Conservation (phyloP, 768 basidiomycete species). For the Daedaleopsis sinensis region DNA sequence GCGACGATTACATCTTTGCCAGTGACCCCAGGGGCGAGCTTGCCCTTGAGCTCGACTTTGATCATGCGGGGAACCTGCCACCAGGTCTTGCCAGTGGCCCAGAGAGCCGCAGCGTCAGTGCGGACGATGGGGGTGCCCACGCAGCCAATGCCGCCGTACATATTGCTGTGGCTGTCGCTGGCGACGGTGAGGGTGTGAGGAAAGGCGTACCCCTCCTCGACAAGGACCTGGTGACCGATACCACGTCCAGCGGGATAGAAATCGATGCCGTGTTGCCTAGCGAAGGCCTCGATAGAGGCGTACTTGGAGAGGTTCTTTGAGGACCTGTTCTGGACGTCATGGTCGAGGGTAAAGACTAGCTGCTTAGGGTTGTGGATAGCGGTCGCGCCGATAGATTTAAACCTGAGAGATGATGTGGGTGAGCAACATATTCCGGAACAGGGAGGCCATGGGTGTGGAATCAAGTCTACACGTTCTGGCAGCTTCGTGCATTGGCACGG, state of each 20-base stretch:
- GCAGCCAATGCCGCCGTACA: conserved; percentile 98
- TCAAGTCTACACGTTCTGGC: too few relatives aligned
- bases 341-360: conserved; percentile 95
- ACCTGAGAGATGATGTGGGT: conserved; percentile 49
- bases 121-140: conserved; percentile 97
- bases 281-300: conserved; percentile 88
- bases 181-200: conserved; percentile 95
- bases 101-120: conserved; percentile 92
- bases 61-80: conserved; percentile 99
- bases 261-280: conserved; percentile 81
- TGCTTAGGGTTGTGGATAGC: conserved; percentile 79
- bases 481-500: too few relatives aligned
- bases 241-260: conserved; percentile 98
- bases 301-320: conserved; percentile 92
- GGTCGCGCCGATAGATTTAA: conserved; percentile 92
- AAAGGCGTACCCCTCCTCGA: conserved; percentile 99
- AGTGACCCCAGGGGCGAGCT: conserved; percentile 84
- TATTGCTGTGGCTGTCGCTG: conserved; percentile 96
- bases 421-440: background rate
- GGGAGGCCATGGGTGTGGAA: background rate
- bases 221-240: conserved; percentile 96
- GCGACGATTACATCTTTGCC: conserved; percentile 99
- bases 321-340: conserved; percentile 96
- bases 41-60: conserved; percentile 87
- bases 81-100: conserved; percentile 99